A percentile compares a stretch with the other conserved stretches of the same genome.
Evolutionary conservation across 352 stramenopile species (phyloP).

Genomic region (Phytopythium montanum): DNA sequence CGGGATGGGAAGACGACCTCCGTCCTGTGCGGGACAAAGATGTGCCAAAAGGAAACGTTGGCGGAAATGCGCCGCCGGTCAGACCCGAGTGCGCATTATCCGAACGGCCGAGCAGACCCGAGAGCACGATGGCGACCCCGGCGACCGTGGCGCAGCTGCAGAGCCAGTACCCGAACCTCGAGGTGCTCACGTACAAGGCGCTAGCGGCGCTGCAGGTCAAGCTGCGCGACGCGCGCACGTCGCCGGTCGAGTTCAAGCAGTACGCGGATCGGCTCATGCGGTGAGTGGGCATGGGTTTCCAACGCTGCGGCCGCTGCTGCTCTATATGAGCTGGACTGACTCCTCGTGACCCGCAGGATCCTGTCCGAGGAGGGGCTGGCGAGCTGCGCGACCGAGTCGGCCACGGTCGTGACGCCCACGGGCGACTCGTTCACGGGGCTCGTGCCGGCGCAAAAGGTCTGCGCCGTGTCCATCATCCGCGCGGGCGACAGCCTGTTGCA

Average conservation of each 20-base stretch:
- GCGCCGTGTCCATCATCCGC: constrained; percentile 93
- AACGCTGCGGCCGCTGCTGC: too few species aligned
- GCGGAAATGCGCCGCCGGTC: not conserved
- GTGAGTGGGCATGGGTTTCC: constrained; percentile 15
- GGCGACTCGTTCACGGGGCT: constrained; percentile 53
- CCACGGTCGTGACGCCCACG: constrained; percentile 67
- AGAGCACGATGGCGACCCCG: constrained; percentile 32
- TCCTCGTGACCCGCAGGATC: constrained; percentile 30
- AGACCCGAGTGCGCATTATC: not conserved
- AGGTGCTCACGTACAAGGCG: constrained; percentile 62
- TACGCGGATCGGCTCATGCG: constrained; percentile 79
- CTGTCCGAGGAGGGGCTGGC: constrained; percentile 73
- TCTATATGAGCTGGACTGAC: constrained; percentile 1
- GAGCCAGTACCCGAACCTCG: constrained; percentile 55
- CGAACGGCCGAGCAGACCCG: not conserved
- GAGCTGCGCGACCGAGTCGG: constrained; percentile 43
- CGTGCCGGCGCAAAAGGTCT: constrained; percentile 66
- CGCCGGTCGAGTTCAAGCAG: constrained; percentile 74
- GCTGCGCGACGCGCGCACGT: constrained; percentile 62
- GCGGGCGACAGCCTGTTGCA: constrained; percentile 90
- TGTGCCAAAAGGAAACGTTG: not conserved
- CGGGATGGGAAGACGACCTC: not conserved
- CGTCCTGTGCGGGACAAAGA: constrained; percentile 6
- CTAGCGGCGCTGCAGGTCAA: constrained; percentile 67
- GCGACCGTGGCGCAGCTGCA: constrained; percentile 49